Conservation (phyloP, 2,329 filamentous ascomycete genomes). For the Ceratocystiopsis minuta region DNA sequence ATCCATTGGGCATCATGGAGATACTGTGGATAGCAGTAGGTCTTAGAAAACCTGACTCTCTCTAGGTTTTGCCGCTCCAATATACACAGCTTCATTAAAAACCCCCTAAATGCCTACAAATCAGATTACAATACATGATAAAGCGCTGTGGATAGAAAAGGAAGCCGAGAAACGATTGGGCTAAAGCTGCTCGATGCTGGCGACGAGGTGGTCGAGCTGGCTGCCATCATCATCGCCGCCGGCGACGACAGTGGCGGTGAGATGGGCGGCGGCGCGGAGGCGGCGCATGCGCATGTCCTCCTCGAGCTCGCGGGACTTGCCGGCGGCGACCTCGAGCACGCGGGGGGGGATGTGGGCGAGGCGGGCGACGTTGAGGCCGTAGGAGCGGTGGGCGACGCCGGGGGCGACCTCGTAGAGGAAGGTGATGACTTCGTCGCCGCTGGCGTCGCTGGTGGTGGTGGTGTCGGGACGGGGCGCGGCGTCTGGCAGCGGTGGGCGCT, state of each 20-base stretch:
- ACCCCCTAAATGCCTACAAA: no score
- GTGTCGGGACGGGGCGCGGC: no score
- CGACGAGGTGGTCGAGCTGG: conserved; percentile 33
- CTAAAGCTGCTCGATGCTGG: conserved; percentile 41
- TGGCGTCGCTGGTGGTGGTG: conserved; percentile 13
- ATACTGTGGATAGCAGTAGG: no score
- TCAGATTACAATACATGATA: no score
- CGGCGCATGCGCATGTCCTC: conserved; percentile 46
- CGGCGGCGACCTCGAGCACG: conserved; percentile 62
- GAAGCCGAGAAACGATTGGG: not conserved
- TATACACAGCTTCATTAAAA: no score
- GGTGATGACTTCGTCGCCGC: conserved; percentile 56
- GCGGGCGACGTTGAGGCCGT: conserved; percentile 82
- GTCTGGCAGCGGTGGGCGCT: no score
- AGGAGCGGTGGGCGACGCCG: conserved; percentile 82
- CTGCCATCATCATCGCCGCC: conserved; percentile 15
- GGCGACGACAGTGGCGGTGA: conserved; percentile 18
- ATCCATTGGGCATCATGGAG: no score
- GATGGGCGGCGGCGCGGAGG: conserved; percentile 29
- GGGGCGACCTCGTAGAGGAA: conserved; percentile 88
- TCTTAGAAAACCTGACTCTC: no score
- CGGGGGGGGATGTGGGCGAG: conserved; percentile 63
- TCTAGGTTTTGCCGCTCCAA: no score
- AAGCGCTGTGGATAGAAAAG: no score
- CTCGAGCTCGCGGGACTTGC: conserved; percentile 68